Percentiles rank a stretch among this genome's conserved stretches.
Evolutionary conservation across 2,329 filamentous ascomycete genomes (phyloP).

Genomic region (Dactylellina sp.): DNA sequence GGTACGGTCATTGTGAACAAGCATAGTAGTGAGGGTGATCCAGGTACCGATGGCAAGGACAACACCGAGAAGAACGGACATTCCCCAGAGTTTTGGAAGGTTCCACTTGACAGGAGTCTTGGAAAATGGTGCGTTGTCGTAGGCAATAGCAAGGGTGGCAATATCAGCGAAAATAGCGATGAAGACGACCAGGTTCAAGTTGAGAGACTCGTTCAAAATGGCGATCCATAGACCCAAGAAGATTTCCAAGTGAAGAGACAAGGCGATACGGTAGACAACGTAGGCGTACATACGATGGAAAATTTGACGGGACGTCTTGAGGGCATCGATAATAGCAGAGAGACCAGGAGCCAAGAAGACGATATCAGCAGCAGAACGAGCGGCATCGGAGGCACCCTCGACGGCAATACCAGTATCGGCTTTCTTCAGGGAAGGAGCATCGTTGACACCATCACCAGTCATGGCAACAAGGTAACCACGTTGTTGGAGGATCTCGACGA

Average conservation of each 20-base stretch:
- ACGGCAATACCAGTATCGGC: slow-evolving; percentile 97
- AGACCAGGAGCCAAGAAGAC: slow-evolving; percentile 92
- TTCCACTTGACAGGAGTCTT: slow-evolving; percentile 94
- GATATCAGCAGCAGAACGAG: slow-evolving; percentile 90
- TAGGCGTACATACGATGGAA: slow-evolving; percentile 98
- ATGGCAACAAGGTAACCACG: slow-evolving; percentile 94
- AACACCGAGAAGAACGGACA: slow-evolving; percentile 84
- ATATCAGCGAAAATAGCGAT: slow-evolving; percentile 95
- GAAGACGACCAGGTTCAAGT: slow-evolving; percentile 89
- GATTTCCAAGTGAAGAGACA: slow-evolving; percentile 90
- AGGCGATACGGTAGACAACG: slow-evolving; percentile 92
- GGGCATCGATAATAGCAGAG: slow-evolving; percentile 89
- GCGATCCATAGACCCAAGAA: slow-evolving; percentile 93
- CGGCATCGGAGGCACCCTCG: slow-evolving; percentile 89
- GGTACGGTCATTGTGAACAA: slow-evolving; percentile 69
- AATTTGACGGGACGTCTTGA: slow-evolving; percentile 93
- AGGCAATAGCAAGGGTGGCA: slow-evolving; percentile 89
- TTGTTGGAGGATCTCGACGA: slow-evolving; percentile 92
- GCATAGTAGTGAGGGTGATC: slow-evolving; percentile 90
- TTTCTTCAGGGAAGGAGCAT: slow-evolving; percentile 91
- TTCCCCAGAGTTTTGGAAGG: slow-evolving; percentile 91
- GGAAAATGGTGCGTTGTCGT: slow-evolving; percentile 90
- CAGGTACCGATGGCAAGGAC: slow-evolving; percentile 86
- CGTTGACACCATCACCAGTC: slow-evolving; percentile 96
- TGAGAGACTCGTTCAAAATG: slow-evolving; percentile 84